phyloP scores from a whole-genome alignment of 2,329 filamentous ascomycete genomes.

The Colletotrichum australisinense region DNA sequence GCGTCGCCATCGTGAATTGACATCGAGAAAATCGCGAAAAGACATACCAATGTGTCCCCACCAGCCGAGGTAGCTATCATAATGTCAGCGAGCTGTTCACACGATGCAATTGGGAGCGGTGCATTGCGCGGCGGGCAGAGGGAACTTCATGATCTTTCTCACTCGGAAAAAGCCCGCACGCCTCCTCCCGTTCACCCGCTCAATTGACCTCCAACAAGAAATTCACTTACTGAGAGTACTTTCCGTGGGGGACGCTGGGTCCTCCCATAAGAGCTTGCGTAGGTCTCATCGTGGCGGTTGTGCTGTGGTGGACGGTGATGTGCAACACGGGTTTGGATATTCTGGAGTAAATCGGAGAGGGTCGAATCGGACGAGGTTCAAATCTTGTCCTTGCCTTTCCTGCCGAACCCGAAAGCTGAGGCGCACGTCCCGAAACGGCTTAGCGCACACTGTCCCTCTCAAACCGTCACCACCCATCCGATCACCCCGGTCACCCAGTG shows the following conservation, averaged over 20 bases:
- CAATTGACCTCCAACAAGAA: conserved; percentile 18
- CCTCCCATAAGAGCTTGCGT: conserved; percentile 53
- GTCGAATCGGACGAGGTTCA: conserved; percentile 38
- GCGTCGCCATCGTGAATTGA: neutral
- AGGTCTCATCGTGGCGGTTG: conserved; percentile 51
- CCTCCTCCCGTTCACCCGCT: neutral
- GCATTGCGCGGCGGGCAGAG: neutral
- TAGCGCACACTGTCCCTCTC: conserved; percentile 41
- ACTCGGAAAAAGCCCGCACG: conserved; percentile 47
- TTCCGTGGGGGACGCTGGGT: conserved; percentile 54
- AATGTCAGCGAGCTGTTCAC: conserved; percentile 37
- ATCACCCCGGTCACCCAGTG: conserved; percentile 21
- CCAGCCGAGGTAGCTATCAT: conserved; percentile 74
- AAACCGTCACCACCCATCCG: conserved; percentile 29
- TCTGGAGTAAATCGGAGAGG: conserved; percentile 7
- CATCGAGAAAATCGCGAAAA: neutral
- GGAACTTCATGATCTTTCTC: neutral
- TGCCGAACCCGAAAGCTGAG: conserved; percentile 36
- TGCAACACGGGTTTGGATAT: conserved; percentile 17
- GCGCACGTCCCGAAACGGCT: conserved; percentile 41
- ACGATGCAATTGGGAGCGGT: neutral
- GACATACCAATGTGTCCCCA: conserved; percentile 79
- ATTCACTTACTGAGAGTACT: conserved; percentile 55
- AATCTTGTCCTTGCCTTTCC: conserved; percentile 44
- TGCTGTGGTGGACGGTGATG: conserved; percentile 31